Percentiles rank a stretch among this genome's conserved stretches.
These are phyloP conservation scores for Geranium brycei DNA, from an alignment of 345 rosid genomes.

Conservation along the genomic window DNA sequence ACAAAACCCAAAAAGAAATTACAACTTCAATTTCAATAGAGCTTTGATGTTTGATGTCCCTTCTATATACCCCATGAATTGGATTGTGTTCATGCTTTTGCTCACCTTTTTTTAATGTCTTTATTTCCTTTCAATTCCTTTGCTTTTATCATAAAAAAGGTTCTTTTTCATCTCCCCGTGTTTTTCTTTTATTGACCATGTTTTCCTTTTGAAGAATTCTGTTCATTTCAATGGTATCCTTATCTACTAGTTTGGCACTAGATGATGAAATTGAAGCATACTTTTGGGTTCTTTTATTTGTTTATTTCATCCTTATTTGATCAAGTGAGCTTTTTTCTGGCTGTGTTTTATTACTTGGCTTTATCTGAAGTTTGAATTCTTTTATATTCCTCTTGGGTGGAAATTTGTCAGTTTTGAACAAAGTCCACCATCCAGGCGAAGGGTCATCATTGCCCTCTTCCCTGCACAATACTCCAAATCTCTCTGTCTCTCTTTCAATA, in stretches of 20 bases:
- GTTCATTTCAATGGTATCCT: slow-evolving; percentile 5
- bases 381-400: no score
- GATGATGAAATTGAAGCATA: neutral
- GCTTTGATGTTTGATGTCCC: no score
- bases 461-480: slow-evolving; percentile 28
- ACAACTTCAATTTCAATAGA: neutral
- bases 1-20: neutral
- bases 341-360: no score
- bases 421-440: slow-evolving; percentile 4
- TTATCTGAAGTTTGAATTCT: no score
- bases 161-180: neutral
- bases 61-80: neutral
- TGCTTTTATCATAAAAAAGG: neutral
- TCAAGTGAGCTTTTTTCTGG: no score
- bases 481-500: slow-evolving; percentile 4
- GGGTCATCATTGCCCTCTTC: slow-evolving; percentile 39
- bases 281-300: no score
- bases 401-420: no score
- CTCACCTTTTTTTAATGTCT: neutral
- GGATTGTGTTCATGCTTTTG: neutral
- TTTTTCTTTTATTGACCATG: neutral
- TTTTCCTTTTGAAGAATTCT: neutral
- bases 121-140: neutral
- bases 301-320: no score
- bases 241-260: slow-evolving; percentile 15